phyloP scores from a whole-genome alignment of 805 yeast species.

The Brettanomyces bruxellensis region DNA sequence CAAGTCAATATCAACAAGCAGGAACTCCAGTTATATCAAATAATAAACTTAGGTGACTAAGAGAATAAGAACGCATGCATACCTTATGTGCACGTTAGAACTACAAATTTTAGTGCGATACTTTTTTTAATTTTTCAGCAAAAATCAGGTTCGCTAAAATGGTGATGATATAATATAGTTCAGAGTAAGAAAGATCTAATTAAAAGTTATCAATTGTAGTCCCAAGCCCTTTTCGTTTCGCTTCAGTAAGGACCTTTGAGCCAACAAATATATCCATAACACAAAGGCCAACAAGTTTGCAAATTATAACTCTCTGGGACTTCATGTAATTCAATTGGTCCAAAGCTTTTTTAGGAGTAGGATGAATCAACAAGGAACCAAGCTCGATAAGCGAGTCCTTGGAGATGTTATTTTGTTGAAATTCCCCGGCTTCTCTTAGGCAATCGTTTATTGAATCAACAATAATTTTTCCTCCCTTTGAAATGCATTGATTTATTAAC shows the following conservation, averaged over 20 bases:
- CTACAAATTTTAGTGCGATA: too few species aligned
- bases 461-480: constrained; percentile 32
- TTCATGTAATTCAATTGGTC: constrained; percentile 10
- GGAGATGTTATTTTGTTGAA: constrained; percentile 36
- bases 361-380: constrained; percentile 26
- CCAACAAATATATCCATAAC: constrained; percentile 57
- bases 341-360: constrained; percentile 2
- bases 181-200: background rate
- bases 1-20: too few species aligned
- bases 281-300: constrained; percentile 53
- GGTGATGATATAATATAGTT: too few species aligned
- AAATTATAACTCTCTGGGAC: constrained; percentile 30
- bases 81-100: too few species aligned
- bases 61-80: too few species aligned
- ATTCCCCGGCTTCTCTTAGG: constrained; percentile 55
- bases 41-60: too few species aligned
- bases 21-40: too few species aligned
- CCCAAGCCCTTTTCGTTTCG: constrained; percentile 23
- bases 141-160: background rate
- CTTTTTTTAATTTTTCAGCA: background rate
- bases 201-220: constrained; percentile 12
- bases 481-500: constrained; percentile 27
- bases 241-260: constrained; percentile 27
- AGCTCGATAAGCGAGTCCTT: constrained; percentile 37
- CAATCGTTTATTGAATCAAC: constrained; percentile 55